Percentiles rank a stretch among this genome's conserved stretches.
These are phyloP conservation scores for Annona squamosa DNA, from an alignment of 164 flowering plant genomes.

Conservation along the genomic window DNA sequence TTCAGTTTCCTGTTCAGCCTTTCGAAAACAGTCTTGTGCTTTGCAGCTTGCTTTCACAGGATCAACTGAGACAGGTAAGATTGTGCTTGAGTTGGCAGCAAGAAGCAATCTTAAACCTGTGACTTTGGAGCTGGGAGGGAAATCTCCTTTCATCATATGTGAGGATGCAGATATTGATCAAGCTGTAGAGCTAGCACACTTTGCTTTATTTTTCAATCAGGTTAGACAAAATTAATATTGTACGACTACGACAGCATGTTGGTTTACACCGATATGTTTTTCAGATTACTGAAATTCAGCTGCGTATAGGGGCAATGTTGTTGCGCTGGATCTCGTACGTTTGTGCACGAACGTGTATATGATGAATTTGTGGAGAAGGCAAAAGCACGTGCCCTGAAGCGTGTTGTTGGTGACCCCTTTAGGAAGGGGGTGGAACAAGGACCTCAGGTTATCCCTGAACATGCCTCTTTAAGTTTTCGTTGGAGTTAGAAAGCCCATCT, in stretches of 20 bases:
- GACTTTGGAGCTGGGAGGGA: constrained; percentile 90
- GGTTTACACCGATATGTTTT: background rate
- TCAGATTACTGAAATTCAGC: background rate
- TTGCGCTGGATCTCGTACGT: constrained; percentile 90
- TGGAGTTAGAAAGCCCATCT: background rate
- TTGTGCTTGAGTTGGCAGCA: constrained; percentile 54
- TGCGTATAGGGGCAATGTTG: constrained; percentile 75
- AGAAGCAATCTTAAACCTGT: constrained; percentile 84
- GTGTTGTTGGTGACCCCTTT: constrained; percentile 87
- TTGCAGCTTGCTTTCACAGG: constrained; percentile 88
- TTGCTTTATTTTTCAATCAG: constrained; percentile 86
- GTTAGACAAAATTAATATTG: constrained; percentile 15
- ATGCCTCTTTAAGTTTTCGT: background rate
- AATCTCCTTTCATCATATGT: constrained; percentile 84
- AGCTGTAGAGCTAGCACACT: constrained; percentile 83
- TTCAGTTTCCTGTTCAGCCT: too few species aligned
- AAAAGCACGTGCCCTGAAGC: constrained; percentile 61
- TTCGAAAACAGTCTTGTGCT: background rate
- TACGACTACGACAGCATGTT: background rate
- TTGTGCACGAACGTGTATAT: constrained; percentile 69
- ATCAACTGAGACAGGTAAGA: constrained; percentile 67
- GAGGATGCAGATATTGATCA: constrained; percentile 76
- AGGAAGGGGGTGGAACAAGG: constrained; percentile 80
- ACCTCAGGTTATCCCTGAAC: constrained; percentile 58
- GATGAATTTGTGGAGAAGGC: constrained; percentile 83